Evolutionary conservation across 768 basidiomycete species (phyloP), one percentile per base, ranked within the genome.

Genomic region (Xerocomus potaroensis): DNA sequence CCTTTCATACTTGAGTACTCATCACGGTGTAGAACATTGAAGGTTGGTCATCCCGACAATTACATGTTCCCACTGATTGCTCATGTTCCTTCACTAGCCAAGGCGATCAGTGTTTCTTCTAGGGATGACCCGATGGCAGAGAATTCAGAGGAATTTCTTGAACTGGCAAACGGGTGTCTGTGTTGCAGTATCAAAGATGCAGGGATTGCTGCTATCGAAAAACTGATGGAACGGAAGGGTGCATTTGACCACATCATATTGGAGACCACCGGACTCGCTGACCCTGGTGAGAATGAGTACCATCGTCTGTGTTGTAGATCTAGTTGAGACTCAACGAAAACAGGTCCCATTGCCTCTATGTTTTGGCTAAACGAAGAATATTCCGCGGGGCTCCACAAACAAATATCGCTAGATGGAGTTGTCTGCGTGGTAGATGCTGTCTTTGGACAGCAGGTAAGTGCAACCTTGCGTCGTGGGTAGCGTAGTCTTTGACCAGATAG

Each of bases 111-210:
- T 47, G 77, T 97, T 8, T 76, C 87, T 4, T 83, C 84, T 11
- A 68, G 69, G 2, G 78, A 81, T 27, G 79, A 83, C 55, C 81
- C 81, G 8, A 67, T 75, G 11, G 81, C 77, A 15, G 77, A 81
- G 39, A 71, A 79, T 36, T 83, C 84, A 1, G 86, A 91, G 61
- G 91, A 94, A 58, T 81, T 95, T 59, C 79, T 99, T 9, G 93
- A 96, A 56, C 77, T 98, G 1, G 84, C 92, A 1, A 95, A 99
- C 64, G 96, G 96, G 15, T 98, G 96, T 65, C 66, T 99, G n/a
- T 99, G 96, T 67, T 99, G 96, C 64, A 94, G 92, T 49, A 90
- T 97, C 70, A 95, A 96, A 58, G 94, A 98, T 62, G 75, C 83
- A 10, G 96, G 96, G 2, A 77, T 89, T 0, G 89, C 92, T 18